Conservation (phyloP, 2,329 filamentous ascomycete species). For the Pyricularia sp. region DNA sequence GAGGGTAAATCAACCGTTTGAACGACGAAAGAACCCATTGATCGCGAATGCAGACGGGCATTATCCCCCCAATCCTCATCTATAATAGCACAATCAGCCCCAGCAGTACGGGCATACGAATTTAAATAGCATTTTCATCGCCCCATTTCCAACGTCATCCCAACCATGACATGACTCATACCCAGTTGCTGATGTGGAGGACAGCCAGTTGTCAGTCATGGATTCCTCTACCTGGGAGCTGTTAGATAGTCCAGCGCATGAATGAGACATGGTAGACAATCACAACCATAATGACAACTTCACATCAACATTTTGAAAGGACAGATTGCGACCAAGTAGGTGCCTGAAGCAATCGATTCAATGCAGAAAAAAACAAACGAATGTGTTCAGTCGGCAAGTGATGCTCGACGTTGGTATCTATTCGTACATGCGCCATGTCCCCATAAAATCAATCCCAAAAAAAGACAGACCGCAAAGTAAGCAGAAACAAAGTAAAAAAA, state of each 20-base stretch:
- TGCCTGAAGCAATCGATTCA: neutral
- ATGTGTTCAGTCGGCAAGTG: neutral
- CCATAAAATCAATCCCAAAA: neutral
- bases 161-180: neutral
- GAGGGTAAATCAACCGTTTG: too few relatives aligned
- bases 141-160: neutral
- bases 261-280: neutral
- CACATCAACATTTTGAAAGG: neutral
- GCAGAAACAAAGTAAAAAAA: neutral
- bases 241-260: too few relatives aligned
- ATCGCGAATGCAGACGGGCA: neutral
- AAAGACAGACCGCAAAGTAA: neutral
- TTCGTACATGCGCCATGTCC: neutral
- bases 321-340: too few relatives aligned
- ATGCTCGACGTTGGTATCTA: neutral
- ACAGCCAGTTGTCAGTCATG: neutral
- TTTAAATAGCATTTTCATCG: neutral
- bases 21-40: too few relatives aligned
- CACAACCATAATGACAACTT: neutral
- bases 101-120: neutral
- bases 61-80: neutral
- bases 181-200: neutral
- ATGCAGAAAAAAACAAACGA: neutral
- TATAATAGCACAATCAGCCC: neutral
- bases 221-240: neutral